Evolutionary conservation across 1,284 basidiomycete genomes (phyloP).

Genomic region (Tilletia horrida): DNA sequence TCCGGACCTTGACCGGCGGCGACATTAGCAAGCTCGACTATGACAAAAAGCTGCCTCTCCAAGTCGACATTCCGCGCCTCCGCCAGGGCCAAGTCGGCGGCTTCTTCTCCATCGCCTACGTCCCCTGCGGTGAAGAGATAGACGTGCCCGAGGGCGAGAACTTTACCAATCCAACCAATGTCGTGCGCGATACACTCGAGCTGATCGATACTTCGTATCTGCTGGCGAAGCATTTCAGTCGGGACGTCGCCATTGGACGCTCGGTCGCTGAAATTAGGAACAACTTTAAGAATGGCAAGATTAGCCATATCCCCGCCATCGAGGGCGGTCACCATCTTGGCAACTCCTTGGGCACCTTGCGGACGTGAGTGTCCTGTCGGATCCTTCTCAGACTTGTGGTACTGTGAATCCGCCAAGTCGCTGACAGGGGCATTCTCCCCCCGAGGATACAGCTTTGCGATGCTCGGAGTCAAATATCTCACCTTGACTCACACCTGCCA

Average conservation of each 20-base stretch:
- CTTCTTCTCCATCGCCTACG: constrained; percentile 36
- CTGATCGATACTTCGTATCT: constrained; percentile 34
- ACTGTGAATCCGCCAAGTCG: too few species aligned
- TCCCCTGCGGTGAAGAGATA: constrained; percentile 28
- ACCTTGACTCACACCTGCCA: constrained; percentile 34
- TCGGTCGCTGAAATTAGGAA: not conserved
- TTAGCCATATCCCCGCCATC: constrained; percentile 18
- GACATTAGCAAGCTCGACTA: constrained; percentile 30
- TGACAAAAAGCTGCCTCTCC: constrained; percentile 28
- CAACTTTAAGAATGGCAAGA: not conserved
- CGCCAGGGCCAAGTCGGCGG: constrained; percentile 30
- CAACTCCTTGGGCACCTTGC: constrained; percentile 24
- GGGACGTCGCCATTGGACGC: not conserved
- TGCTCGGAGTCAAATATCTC: constrained; percentile 29
- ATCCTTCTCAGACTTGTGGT: too few species aligned
- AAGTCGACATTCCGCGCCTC: constrained; percentile 36
- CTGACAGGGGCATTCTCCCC: too few species aligned
- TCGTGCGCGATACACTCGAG: constrained; percentile 30
- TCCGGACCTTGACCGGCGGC: constrained; percentile 27
- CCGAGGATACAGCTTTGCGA: not conserved
- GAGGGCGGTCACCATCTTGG: constrained; percentile 26
- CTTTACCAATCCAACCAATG: constrained; percentile 28
- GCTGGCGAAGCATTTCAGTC: constrained; percentile 23
- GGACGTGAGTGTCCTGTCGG: constrained; percentile 5
- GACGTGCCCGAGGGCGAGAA: constrained; percentile 22